These are phyloP conservation scores for Pythium vanterpoolii DNA, from an alignment of 352 stramenopile species.

Conservation along the genomic window DNA sequence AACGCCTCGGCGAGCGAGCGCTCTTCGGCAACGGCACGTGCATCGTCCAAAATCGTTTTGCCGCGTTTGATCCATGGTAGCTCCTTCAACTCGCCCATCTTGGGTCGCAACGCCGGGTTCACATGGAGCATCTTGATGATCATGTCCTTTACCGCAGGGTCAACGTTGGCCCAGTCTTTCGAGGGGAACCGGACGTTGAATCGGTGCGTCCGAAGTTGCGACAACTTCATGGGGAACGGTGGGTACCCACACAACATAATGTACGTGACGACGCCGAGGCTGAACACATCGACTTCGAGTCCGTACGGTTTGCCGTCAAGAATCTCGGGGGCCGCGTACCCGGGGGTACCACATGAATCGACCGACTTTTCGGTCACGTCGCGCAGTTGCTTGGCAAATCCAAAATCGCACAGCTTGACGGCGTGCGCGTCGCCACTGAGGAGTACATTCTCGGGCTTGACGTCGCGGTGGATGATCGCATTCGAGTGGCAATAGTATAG, in stretches of 20 bases:
- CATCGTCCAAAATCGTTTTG: slow-evolving; percentile 39
- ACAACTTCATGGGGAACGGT: slow-evolving; percentile 87
- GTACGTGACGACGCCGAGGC: slow-evolving; percentile 86
- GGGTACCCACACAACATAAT: slow-evolving; percentile 88
- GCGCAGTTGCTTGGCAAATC: slow-evolving; percentile 72
- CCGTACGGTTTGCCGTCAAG: slow-evolving; percentile 80
- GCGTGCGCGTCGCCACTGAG: slow-evolving; percentile 49
- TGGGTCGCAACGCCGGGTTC: slow-evolving; percentile 58
- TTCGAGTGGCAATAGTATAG: slow-evolving; percentile 92
- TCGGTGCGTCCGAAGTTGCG: slow-evolving; percentile 71
- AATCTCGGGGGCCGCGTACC: slow-evolving; percentile 83
- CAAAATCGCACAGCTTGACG: slow-evolving; percentile 87
- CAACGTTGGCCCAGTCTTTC: slow-evolving; percentile 71
- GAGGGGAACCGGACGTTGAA: slow-evolving; percentile 83
- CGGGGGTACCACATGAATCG: slow-evolving; percentile 81
- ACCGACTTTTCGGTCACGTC: slow-evolving; percentile 59
- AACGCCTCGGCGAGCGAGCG: slow-evolving; percentile 44
- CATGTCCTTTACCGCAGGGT: slow-evolving; percentile 64
- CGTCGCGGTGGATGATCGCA: slow-evolving; percentile 80
- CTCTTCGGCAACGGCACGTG: slow-evolving; percentile 42
- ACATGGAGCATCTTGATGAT: slow-evolving; percentile 77
- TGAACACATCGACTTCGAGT: slow-evolving; percentile 86
- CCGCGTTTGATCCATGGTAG: slow-evolving; percentile 70
- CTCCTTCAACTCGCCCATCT: slow-evolving; percentile 46
- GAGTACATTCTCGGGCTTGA: slow-evolving; percentile 86